Conservation (phyloP, 2,329 filamentous ascomycete species). For the Teratosphaeria destructans region DNA sequence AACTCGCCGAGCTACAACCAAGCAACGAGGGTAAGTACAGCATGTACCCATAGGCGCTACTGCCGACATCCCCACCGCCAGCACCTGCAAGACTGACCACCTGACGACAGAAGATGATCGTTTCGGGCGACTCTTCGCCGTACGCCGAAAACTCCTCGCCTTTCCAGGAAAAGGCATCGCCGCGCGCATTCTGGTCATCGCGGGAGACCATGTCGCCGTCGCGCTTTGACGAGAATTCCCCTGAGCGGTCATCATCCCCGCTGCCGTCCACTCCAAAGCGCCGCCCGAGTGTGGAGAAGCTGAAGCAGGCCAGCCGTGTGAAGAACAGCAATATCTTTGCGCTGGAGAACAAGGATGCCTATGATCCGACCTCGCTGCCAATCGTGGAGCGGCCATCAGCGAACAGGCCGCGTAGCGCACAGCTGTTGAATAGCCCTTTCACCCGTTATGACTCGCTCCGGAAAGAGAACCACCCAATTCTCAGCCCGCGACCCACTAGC, state of each 20-base stretch:
- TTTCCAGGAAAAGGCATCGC: slow-evolving; percentile 52
- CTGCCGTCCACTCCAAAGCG: slow-evolving; percentile 52
- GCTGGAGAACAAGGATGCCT: slow-evolving; percentile 82
- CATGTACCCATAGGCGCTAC: background rate
- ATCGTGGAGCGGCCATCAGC: slow-evolving; percentile 71
- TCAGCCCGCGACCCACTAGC: slow-evolving; percentile 22
- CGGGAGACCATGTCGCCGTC: slow-evolving; percentile 56
- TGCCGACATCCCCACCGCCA: background rate
- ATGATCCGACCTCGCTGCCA: slow-evolving; percentile 70
- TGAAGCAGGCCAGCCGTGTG: slow-evolving; percentile 88
- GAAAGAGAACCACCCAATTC: slow-evolving; percentile 28
- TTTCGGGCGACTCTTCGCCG: slow-evolving; percentile 68
- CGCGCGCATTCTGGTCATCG: slow-evolving; percentile 82
- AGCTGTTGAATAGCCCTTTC: slow-evolving; percentile 62
- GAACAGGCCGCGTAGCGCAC: slow-evolving; percentile 44
- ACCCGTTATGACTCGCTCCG: slow-evolving; percentile 44
- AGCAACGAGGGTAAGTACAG: slow-evolving; percentile 50
- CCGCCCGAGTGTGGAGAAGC: slow-evolving; percentile 85
- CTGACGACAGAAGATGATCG: slow-evolving; percentile 50
- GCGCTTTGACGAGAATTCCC: slow-evolving; percentile 60
- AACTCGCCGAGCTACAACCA: slow-evolving; percentile 92
- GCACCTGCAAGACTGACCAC: slow-evolving; percentile 12
- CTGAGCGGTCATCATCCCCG: slow-evolving; percentile 46
- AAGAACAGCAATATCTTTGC: slow-evolving; percentile 98
- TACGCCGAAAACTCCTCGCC: slow-evolving; percentile 36